Conservation (phyloP, 148 eudicot genomes). For the Polygonum maritimum region DNA sequence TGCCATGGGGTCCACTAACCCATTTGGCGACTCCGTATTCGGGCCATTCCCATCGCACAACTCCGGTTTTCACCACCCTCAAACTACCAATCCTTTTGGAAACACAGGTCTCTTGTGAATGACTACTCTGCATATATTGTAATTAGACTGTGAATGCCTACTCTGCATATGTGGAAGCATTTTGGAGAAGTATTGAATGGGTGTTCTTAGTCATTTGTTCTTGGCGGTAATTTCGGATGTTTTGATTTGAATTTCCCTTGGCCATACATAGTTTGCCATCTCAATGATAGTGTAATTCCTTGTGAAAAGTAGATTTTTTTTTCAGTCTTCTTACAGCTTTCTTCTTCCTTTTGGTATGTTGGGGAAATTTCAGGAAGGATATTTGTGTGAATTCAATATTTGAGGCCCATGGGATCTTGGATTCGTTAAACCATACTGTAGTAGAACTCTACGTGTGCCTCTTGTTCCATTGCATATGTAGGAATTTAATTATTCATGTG, state of each 20-base stretch:
- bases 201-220: neutral
- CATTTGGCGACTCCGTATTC: conserved; percentile 27
- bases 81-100: conserved; percentile 37
- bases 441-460: no score
- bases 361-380: no score
- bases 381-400: no score
- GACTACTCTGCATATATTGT: neutral
- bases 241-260: neutral
- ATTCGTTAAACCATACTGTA: no score
- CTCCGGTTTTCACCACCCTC: conserved; percentile 21
- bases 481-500: no score
- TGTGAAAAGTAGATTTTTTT: neutral
- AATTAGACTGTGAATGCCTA: neutral
- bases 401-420: no score
- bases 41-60: conserved; percentile 21
- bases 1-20: conserved; percentile 22
- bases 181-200: neutral
- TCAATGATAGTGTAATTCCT: neutral
- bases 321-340: neutral
- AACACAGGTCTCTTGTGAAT: conserved; percentile 24
- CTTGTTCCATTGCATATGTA: no score
- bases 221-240: neutral
- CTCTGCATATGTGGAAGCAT: conserved; percentile 5
- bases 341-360: neutral
- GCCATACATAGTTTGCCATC: neutral